Base-by-base conservation (phyloP, 306 rosid species). In the Bauhinia variegata region DNA sequence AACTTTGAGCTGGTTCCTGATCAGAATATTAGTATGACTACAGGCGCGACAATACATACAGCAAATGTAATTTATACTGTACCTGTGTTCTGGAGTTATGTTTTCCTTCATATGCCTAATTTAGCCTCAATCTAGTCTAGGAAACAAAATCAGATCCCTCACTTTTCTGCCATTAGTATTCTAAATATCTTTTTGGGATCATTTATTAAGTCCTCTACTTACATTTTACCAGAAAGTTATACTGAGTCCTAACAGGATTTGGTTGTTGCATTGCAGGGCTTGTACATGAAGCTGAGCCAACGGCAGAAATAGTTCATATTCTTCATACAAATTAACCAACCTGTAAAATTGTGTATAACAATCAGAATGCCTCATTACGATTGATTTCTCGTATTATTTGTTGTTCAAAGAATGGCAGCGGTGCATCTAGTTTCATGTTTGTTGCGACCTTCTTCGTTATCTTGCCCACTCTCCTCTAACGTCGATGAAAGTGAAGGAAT, bases 31-130 rank as follows among this genome's bases (percentile, higher is more conserved):
- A 80, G 86, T 71, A 93, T 93, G 99, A 93, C 97, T 18, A 88
- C 99, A 12, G 99, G 99, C 49, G 96, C 98, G 73, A 93, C 99
- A 58, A 93, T 93, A 80, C 99, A 93, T 77, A 88, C 99, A 13
- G 82, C 97, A 76, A 88, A 88, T 58, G 96, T 93, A 89, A 92
- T 34, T 14, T 60, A 63, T 30, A 53, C 41, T 63, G 39, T 37
- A 31, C 16, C 55, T 31, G 11, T 19, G 55, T 73, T 59, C 49
- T 71, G 47, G 43, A 56, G 39, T 54, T 65, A 47, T 16, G 33
- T 65, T 66, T 54, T 62, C 71, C 11, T 14, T 14, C 59, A 19
- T 19, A 1, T 33, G 41, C 17, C 8, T 68, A 52, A 17, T 55
- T 70, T 51, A 43, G 36, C 46, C 65, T 37, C 55, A 4, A 58